These are phyloP conservation scores for Candida hispaniensis DNA, from an alignment of 805 yeast species.

Conservation along the genomic window DNA sequence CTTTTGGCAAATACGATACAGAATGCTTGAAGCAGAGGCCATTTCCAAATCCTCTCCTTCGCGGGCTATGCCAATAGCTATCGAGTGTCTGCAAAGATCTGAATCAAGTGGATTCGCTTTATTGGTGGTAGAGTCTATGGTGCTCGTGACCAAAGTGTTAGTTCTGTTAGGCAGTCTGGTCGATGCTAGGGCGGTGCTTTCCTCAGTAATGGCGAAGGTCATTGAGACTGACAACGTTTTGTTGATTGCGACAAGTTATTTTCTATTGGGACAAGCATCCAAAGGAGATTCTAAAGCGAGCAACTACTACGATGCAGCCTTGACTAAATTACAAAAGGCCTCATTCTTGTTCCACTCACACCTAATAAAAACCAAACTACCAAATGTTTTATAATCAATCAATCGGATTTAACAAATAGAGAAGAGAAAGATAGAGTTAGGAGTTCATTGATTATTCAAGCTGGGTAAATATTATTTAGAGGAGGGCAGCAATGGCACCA, in stretches of 20 bases:
- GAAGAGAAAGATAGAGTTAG: too few species aligned
- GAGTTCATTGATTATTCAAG: too few species aligned
- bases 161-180: constrained; percentile 33
- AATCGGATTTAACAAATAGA: too few species aligned
- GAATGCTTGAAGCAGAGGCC: constrained; percentile 35
- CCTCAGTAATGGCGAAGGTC: constrained; percentile 36
- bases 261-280: too few species aligned
- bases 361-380: too few species aligned
- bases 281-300: too few species aligned
- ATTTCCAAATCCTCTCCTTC: too few species aligned
- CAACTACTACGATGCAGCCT: too few species aligned
- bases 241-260: constrained; percentile 33
- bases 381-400: too few species aligned
- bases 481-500: constrained; percentile 13
- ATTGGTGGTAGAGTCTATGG: constrained; percentile 37
- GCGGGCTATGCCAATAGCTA: constrained; percentile 41
- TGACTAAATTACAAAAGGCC: too few species aligned
- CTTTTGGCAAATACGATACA: constrained; percentile 38
- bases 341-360: too few species aligned
- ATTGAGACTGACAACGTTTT: constrained; percentile 34
- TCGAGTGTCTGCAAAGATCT: constrained; percentile 42
- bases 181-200: constrained; percentile 37
- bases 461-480: too few species aligned
- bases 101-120: constrained; percentile 37
- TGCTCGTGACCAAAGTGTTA: constrained; percentile 38